Evolutionary conservation across 2,329 filamentous ascomycete genomes (phyloP).

Genomic region (Dactylella cylindrospora): DNA sequence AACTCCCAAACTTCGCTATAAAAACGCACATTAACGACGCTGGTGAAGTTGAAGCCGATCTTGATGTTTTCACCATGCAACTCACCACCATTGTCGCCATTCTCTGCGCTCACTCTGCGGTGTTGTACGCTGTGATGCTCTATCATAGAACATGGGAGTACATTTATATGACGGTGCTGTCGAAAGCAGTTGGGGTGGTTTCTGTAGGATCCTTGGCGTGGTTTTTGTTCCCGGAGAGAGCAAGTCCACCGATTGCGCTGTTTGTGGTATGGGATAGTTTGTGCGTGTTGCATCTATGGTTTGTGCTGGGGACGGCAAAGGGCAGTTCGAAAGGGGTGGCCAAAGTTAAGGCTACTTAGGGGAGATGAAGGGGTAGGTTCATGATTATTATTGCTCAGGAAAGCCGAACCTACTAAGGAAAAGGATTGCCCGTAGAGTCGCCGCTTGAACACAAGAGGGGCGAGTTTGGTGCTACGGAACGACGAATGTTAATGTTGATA

Average conservation of each 20-base stretch:
- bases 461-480: too few species aligned
- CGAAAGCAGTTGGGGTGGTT: constrained; percentile 29
- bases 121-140: constrained; percentile 27
- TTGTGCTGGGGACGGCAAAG: constrained; percentile 31
- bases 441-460: too few species aligned
- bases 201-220: constrained; percentile 21
- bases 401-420: too few species aligned
- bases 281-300: constrained; percentile 38
- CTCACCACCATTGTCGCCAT: constrained; percentile 38
- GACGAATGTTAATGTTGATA: too few species aligned
- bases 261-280: constrained; percentile 40
- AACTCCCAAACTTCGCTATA: constrained; percentile 27
- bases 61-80: constrained; percentile 27
- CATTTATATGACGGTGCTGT: constrained; percentile 36
- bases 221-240: constrained; percentile 31
- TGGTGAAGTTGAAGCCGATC: constrained; percentile 18
- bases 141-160: constrained; percentile 36
- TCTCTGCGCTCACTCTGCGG: constrained; percentile 37
- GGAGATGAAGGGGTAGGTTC: too few species aligned
- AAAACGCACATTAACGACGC: constrained; percentile 14
- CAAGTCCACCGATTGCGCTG: constrained; percentile 35
- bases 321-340: constrained; percentile 26
- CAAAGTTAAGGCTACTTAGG: constrained; percentile 23
- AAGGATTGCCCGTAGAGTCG: too few species aligned
- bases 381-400: too few species aligned